phyloP scores from a whole-genome alignment of 129 eudicot species.

The Logfia minima region DNA sequence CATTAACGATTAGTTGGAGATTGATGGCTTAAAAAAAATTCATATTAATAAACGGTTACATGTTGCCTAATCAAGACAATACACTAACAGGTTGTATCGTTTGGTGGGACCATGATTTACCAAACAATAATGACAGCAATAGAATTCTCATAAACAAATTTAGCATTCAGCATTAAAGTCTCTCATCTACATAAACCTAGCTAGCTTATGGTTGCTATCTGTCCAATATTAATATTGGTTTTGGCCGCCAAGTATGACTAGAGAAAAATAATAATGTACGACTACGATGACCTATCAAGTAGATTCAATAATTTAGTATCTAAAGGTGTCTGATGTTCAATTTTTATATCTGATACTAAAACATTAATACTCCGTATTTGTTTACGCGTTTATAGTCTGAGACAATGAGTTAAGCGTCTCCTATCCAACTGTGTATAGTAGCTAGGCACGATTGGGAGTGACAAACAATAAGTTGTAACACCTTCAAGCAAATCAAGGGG shows the following conservation, averaged over 20 bases:
- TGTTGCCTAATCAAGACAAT: slow-evolving; percentile 8
- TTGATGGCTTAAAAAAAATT: background rate
- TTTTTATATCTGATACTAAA: background rate
- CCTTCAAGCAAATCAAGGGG: too few species aligned
- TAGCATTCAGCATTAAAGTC: too few species aligned
- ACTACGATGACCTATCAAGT: too few species aligned
- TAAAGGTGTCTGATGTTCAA: too few species aligned
- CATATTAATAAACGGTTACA: background rate
- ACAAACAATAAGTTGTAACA: too few species aligned
- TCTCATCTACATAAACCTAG: background rate
- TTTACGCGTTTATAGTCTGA: background rate
- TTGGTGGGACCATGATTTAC: background rate
- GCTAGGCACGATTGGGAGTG: too few species aligned
- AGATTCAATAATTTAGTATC: too few species aligned
- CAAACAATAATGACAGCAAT: background rate
- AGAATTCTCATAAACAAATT: background rate
- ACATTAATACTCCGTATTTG: background rate
- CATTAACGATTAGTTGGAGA: background rate
- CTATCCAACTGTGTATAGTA: background rate
- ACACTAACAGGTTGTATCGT: background rate
- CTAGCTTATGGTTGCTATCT: background rate
- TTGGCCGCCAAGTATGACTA: background rate
- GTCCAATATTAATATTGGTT: background rate
- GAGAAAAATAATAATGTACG: too few species aligned
- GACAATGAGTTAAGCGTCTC: too few species aligned